Evolutionary conservation across 371 early-diverging fungal genomes (phyloP).

Genomic region (Mucor velutinosus): DNA sequence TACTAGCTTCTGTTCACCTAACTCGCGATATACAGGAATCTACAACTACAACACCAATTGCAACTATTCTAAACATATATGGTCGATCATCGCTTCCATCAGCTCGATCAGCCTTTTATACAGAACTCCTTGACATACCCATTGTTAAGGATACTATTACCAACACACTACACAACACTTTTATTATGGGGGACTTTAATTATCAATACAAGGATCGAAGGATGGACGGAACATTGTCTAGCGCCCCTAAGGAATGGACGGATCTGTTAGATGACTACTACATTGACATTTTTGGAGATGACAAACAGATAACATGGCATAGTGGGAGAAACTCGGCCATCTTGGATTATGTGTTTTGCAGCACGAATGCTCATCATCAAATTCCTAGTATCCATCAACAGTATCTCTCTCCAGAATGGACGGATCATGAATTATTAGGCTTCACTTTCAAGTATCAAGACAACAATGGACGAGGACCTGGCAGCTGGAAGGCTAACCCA

Average conservation of each 20-base stretch:
- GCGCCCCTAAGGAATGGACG: neutral
- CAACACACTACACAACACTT: neutral
- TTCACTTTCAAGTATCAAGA: neutral
- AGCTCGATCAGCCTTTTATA: neutral
- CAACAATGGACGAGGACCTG: neutral
- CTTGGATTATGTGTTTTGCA: neutral
- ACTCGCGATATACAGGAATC: neutral
- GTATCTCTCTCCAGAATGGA: neutral
- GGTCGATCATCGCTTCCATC: neutral
- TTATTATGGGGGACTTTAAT: conserved; percentile 12
- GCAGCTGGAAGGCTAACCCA: neutral
- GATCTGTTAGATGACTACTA: neutral
- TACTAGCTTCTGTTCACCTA: neutral
- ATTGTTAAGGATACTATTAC: neutral
- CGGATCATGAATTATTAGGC: neutral
- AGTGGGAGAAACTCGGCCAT: neutral
- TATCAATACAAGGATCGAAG: neutral
- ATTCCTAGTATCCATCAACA: neutral
- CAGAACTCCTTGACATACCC: neutral
- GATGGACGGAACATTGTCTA: neutral
- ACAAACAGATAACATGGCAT: neutral
- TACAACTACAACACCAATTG: neutral
- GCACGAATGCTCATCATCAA: neutral
- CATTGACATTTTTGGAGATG: neutral
- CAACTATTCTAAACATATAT: neutral